Percentiles rank a stretch among this genome's conserved stretches.
phyloP scores from a whole-genome alignment of 2,329 filamentous ascomycete genomes.

The Ophiostoma ips region DNA sequence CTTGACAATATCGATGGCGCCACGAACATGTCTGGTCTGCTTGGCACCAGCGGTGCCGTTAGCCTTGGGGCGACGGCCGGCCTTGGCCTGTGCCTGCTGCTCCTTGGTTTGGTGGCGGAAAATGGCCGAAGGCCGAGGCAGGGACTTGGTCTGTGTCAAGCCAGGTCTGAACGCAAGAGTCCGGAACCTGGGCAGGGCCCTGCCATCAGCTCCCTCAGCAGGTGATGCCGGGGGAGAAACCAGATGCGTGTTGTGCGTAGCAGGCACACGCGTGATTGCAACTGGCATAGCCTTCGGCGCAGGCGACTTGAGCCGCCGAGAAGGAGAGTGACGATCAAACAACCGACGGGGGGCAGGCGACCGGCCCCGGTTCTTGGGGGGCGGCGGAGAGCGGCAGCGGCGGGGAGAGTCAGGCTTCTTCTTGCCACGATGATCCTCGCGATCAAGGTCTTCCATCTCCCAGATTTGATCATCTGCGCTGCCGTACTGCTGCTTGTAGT shows the following conservation, averaged over 20 bases:
- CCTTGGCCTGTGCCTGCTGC: conserved; percentile 24
- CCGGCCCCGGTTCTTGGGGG: conserved; percentile 35
- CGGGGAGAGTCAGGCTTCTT: conserved; percentile 44
- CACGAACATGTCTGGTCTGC: conserved; percentile 56
- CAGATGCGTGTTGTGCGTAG: conserved; percentile 11
- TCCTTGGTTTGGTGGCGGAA: conserved; percentile 35
- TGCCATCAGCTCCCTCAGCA: conserved; percentile 22
- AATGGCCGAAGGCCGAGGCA: conserved; percentile 64
- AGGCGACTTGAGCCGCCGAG: conserved; percentile 50
- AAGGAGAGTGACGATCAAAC: conserved; percentile 56
- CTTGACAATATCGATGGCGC: conserved; percentile 96
- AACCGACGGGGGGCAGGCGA: conserved; percentile 46
- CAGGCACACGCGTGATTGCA: conserved; percentile 14
- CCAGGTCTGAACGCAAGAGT: conserved; percentile 45
- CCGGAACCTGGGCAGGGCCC: conserved; percentile 25
- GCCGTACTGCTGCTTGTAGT: conserved; percentile 22
- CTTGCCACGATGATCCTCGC: conserved; percentile 33
- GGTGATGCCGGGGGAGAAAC: conserved; percentile 35
- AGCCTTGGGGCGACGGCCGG: conserved; percentile 17
- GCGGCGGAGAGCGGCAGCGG: conserved; percentile 44
- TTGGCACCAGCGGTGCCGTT: conserved; percentile 17
- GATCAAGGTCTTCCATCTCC: conserved; percentile 52
- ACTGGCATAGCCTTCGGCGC: conserved; percentile 26
- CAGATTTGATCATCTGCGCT: conserved; percentile 52
- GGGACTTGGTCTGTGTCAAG: conserved; percentile 67